These are phyloP conservation scores for Elsinoe fawcettii DNA, from an alignment of 2,329 filamentous ascomycete genomes.

Conservation along the genomic window DNA sequence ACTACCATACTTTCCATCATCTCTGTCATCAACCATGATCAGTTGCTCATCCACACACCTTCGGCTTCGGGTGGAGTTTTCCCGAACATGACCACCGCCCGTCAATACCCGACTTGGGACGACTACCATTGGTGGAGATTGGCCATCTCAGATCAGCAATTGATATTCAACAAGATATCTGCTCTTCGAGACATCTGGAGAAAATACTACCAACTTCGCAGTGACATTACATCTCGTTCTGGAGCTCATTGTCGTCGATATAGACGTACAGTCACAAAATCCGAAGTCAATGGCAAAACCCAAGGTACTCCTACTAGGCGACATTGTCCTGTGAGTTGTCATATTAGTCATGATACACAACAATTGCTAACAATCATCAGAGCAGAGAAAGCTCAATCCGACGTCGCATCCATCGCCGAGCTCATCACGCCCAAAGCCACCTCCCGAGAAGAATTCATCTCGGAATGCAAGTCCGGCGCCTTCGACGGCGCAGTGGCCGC, in stretches of 20 bases:
- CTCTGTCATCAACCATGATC: no score
- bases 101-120: background rate
- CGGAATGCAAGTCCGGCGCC: conserved; percentile 57
- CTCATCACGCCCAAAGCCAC: conserved; percentile 54
- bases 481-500: conserved; percentile 58
- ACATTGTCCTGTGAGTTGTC: conserved; percentile 50
- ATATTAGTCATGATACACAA: no score
- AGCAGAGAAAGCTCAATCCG: conserved; percentile 58
- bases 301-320: conserved; percentile 56
- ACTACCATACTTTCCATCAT: no score
- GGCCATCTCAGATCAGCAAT: background rate
- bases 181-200: background rate
- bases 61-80: background rate
- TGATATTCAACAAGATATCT: background rate
- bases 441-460: conserved; percentile 59
- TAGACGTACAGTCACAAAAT: background rate
- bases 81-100: background rate
- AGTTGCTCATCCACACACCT: no score
- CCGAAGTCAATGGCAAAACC: conserved; percentile 36
- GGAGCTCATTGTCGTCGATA: background rate
- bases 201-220: background rate
- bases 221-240: background rate
- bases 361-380: conserved; percentile 33
- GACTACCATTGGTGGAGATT: conserved; percentile 2
- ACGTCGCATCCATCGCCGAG: conserved; percentile 56